A percentile compares a stretch with the other conserved stretches of the same genome.
Evolutionary conservation across 1,139 yeast genomes (phyloP).

Genomic region (Geotrichum fermentans): DNA sequence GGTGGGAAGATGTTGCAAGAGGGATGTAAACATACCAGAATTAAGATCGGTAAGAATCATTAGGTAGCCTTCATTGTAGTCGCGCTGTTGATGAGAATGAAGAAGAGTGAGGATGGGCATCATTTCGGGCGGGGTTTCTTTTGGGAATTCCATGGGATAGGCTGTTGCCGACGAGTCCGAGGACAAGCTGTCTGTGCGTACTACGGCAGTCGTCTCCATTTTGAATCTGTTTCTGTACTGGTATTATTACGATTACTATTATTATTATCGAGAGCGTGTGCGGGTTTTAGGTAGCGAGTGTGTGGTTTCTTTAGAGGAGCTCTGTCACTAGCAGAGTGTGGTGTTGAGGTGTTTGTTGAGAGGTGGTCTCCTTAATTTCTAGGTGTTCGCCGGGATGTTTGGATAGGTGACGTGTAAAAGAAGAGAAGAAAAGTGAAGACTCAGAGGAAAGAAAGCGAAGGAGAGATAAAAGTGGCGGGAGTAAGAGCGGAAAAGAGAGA

Average conservation of each 20-base stretch:
- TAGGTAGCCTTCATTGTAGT: slow-evolving; percentile 47
- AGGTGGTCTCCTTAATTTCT: no score
- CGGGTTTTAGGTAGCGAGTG: no score
- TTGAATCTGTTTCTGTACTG: no score
- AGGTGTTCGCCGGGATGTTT: background rate
- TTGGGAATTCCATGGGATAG: slow-evolving; percentile 28
- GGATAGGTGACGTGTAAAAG: background rate
- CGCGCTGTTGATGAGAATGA: slow-evolving; percentile 39
- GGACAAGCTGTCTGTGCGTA: slow-evolving; percentile 12
- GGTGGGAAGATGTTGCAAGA: background rate
- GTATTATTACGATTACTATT: no score
- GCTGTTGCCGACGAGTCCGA: slow-evolving; percentile 15
- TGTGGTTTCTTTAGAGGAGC: no score
- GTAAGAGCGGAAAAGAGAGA: background rate
- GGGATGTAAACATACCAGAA: slow-evolving; percentile 9
- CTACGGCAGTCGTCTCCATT: background rate
- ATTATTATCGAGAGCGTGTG: no score
- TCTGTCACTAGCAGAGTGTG: no score
- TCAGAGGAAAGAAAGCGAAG: background rate
- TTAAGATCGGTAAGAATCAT: slow-evolving; percentile 40
- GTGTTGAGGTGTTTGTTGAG: no score
- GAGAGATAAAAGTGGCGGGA: background rate
- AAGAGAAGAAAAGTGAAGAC: background rate
- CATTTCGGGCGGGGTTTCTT: slow-evolving; percentile 46
- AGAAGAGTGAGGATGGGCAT: slow-evolving; percentile 39